Percentiles rank a stretch among this genome's conserved stretches.
These are phyloP conservation scores for Cladobotryum protrusum DNA, from an alignment of 2,329 filamentous ascomycete genomes.

Conservation along the genomic window DNA sequence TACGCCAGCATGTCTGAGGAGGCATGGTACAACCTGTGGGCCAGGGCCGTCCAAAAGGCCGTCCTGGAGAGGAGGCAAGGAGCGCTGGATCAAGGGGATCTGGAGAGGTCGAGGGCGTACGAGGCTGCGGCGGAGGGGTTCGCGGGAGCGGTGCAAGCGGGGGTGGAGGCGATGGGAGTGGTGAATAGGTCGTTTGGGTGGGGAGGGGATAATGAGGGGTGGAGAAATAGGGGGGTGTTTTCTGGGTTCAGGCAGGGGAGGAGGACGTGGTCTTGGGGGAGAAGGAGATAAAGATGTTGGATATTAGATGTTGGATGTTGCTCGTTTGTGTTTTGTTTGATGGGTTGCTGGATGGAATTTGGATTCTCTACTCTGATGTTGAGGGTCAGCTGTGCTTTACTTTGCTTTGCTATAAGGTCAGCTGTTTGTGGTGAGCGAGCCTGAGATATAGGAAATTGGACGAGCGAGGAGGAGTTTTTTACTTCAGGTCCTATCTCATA, in stretches of 20 bases:
- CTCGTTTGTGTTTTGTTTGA: too few species aligned
- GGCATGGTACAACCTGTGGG: conserved; percentile 60
- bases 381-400: too few species aligned
- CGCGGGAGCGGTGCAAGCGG: conserved; percentile 41
- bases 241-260: not conserved
- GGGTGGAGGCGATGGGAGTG: conserved; percentile 45
- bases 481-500: too few species aligned
- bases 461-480: too few species aligned
- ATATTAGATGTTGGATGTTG: too few species aligned
- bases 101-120: conserved; percentile 33
- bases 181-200: conserved; percentile 50
- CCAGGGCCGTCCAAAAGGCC: conserved; percentile 51
- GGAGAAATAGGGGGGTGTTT: not conserved
- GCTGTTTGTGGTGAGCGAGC: too few species aligned
- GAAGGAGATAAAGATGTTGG: not conserved
- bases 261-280: not conserved
- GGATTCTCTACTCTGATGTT: too few species aligned
- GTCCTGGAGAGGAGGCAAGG: conserved; percentile 52
- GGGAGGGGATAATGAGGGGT: conserved; percentile 29
- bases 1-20: conserved; percentile 52
- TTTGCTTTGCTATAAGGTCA: too few species aligned
- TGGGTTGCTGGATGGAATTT: too few species aligned
- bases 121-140: conserved; percentile 33
- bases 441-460: too few species aligned
- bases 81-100: conserved; percentile 51